Base-by-base conservation (phyloP, 202 grass and related monocot species). In the Elaeis oleifera region DNA sequence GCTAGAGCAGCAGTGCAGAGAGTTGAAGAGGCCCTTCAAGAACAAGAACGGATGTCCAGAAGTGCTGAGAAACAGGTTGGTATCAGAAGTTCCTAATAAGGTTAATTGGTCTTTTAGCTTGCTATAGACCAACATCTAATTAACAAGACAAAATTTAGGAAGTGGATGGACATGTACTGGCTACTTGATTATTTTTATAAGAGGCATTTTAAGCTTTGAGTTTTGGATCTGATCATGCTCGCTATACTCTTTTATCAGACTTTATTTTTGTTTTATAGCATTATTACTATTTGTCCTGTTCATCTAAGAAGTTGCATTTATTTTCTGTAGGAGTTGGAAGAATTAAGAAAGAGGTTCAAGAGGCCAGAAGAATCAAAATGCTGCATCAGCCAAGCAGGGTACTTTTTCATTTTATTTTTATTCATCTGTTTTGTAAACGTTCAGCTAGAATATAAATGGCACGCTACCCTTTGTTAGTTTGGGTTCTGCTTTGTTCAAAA, bases 321-420 rank as follows among this genome's bases (percentile, higher is more conserved):
- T 54, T 29, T 67, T 20, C 65, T 16, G 64, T 74, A 96, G 91
- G 91, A 96, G 75, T 65, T 90, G 65, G 87, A 90, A 71, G 76
- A 85, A 76, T 79, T 90, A 59, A 54, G 72, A 88, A 90, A 81
- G 91, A 96, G 64, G 73, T 96, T 18, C 82, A 85, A 53, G 91
- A 96, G 76, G 91, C 91, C 64, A 90, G 91, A 73, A 77, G 91
- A 80, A 96, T 96, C 71, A 96, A 96, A 88, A 88, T 88, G 81
- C 71, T 96, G 58, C 91, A 96, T 74, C 91, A 96, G 76, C 91
- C 91, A 68, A 96, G 87, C 91, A 96, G 89, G 84, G 91, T 96
- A 80, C 71, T 61, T 79, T 67, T 79, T 14, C 17, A 44, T 44
- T 44, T 44, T 44, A 44, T 14, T 44, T 44, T 44, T 14, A 44